Conservation (phyloP, 2,329 filamentous ascomycete species). For the Aspergillus pseudotamarii region DNA sequence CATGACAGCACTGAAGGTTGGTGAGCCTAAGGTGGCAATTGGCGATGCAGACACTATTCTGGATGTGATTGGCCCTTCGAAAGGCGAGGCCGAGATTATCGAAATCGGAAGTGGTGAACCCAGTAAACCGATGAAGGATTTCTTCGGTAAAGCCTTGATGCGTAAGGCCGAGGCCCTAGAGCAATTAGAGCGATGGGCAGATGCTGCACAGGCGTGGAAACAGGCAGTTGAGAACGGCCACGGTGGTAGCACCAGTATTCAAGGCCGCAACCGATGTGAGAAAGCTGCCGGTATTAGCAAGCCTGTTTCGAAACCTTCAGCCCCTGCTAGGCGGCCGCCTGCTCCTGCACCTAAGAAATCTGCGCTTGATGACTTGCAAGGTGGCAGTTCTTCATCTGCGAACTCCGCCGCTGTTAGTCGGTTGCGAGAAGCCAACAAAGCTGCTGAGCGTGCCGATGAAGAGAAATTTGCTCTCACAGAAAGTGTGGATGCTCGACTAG, state of each 20-base stretch:
- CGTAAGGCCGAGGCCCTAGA: constrained; percentile 95
- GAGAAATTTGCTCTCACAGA: constrained; percentile 91
- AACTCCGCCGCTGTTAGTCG: constrained; percentile 77
- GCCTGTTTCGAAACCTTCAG: constrained; percentile 48
- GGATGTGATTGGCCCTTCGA: constrained; percentile 74
- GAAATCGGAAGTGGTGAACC: constrained; percentile 66
- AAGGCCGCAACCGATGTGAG: constrained; percentile 87
- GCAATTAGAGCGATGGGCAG: constrained; percentile 90
- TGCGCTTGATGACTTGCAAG: constrained; percentile 35
- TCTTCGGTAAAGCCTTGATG: constrained; percentile 90
- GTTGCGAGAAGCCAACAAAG: constrained; percentile 80
- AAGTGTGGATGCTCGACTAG: constrained; percentile 76
- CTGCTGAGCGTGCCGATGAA: constrained; percentile 82
- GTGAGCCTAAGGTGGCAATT: constrained; percentile 85
- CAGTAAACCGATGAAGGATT: constrained; percentile 84
- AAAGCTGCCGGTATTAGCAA: constrained; percentile 75
- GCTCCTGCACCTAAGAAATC: constrained; percentile 45
- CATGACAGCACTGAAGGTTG: constrained; percentile 85
- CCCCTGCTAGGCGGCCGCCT: constrained; percentile 51
- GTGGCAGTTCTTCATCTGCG: constrained; percentile 45
- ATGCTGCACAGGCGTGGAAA: constrained; percentile 80
- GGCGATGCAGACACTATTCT: constrained; percentile 81
- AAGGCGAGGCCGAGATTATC: constrained; percentile 80
- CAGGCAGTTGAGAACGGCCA: constrained; percentile 80
- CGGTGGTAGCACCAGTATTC: constrained; percentile 80